Base-by-base conservation (phyloP, 2,329 filamentous ascomycete species). In the Sporothrix phasma region DNA sequence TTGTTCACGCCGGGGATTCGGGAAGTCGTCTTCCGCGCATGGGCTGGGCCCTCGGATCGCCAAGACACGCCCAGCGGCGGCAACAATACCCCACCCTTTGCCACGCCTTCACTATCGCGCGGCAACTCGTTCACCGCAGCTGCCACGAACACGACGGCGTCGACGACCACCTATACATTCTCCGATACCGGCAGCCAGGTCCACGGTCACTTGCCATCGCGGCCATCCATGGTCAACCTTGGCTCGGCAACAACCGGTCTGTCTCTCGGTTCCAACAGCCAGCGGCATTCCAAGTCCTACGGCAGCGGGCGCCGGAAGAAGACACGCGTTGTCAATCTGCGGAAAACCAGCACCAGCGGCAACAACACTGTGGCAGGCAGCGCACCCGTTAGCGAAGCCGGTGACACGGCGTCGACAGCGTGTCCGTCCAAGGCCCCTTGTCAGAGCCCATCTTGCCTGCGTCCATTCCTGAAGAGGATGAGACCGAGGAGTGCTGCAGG, bases 1-100 rank as follows among this genome's bases (percentile, higher is more conserved):
- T 79, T 97, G 0, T 96, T 96, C 73, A 97, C 93, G 1, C 92
- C 93, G 0, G 86, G 88, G n/a, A 93, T 97, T 65, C 81, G 85
- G 61, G 91, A 97, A 74, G 90, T 90, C 3, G 88, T 97, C 29
- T 97, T 96, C 74, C 85, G 94, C 66, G 94, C 93, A 37, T 96
- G 92, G 90, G 90, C 93, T 17, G 89, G 89, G 46, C 85, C 88
- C 41, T 81, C 84, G 60, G 92, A 96, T 66, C 81, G 86, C 65
- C 80, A 80, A 49, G 89, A 94, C 65, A 72, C 79, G 64, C 69
- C 71, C 68, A 69, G 54, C 39, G 65, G 59, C 47, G 58, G 53
- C 22, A 53, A 81, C 74, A 72, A 81, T 73, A 80, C 76, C 8
- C 78, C 81, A 8, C 73, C 77, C 2, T 69, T 78, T 19, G 73